Evolutionary conservation across 2,329 filamentous ascomycete species (phyloP).

Genomic region (Dactylonectria estremocensis): DNA sequence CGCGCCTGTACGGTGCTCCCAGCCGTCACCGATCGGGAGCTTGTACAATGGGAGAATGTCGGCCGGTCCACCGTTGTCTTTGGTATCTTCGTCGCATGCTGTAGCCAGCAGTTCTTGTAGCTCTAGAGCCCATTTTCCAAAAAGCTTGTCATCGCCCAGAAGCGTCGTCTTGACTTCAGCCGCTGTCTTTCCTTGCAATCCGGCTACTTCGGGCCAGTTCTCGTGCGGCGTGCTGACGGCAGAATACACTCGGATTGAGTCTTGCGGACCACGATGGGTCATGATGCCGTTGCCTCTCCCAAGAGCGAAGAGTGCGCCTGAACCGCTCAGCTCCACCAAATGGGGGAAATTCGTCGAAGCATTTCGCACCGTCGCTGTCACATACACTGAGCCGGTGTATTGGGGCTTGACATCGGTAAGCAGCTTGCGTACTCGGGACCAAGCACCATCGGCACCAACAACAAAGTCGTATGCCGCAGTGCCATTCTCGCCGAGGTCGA

Average conservation of each 20-base stretch:
- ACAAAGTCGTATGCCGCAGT: constrained; percentile 24
- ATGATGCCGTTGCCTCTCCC: constrained; percentile 56
- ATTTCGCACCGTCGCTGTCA: constrained; percentile 55
- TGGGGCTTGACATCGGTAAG: constrained; percentile 54
- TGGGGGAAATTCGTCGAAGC: constrained; percentile 55
- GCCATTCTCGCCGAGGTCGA: constrained; percentile 19
- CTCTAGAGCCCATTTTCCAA: constrained; percentile 46
- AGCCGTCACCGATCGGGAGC: constrained; percentile 60
- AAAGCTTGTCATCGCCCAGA: constrained; percentile 39
- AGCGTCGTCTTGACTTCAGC: constrained; percentile 28
- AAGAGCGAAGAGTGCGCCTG: constrained; percentile 54
- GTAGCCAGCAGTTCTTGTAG: constrained; percentile 49
- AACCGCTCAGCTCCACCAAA: constrained; percentile 57
- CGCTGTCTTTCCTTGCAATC: neutral
- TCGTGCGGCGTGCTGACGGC: constrained; percentile 46
- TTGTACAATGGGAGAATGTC: constrained; percentile 50
- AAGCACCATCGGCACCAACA: constrained; percentile 38
- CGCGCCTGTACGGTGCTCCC: constrained; percentile 58
- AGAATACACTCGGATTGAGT: constrained; percentile 51
- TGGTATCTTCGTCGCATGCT: constrained; percentile 47
- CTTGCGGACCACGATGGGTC: constrained; percentile 50
- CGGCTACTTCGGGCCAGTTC: constrained; percentile 26
- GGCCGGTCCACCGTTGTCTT: constrained; percentile 26
- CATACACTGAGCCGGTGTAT: constrained; percentile 57
- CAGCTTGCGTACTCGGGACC: constrained; percentile 53